These are phyloP conservation scores for Ascochyta rabiei DNA, from an alignment of 2,329 filamentous ascomycete genomes.

Conservation along the genomic window DNA sequence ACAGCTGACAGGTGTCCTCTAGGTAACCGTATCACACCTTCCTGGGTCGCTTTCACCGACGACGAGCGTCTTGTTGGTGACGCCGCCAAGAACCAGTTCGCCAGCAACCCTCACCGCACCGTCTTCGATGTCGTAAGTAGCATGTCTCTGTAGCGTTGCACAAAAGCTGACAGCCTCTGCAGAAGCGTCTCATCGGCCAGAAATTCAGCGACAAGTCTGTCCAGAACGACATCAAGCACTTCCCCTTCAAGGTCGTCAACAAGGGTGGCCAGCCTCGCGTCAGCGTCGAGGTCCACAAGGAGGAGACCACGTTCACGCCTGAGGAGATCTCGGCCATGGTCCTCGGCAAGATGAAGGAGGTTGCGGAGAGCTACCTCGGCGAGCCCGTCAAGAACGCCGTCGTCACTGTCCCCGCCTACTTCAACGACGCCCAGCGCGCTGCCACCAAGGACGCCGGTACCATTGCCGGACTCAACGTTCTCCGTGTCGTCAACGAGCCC, in stretches of 20 bases:
- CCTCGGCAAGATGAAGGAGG: constrained; percentile 72
- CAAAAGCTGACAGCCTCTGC: constrained; percentile 37
- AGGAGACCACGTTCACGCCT: constrained; percentile 75
- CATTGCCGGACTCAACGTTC: constrained; percentile 91
- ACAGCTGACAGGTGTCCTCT: constrained; percentile 31
- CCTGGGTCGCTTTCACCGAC: constrained; percentile 95
- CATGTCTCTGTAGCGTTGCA: not conserved
- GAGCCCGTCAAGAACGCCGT: constrained; percentile 87
- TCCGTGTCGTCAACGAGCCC: constrained; percentile 96
- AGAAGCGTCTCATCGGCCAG: constrained; percentile 60
- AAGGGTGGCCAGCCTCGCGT: constrained; percentile 90
- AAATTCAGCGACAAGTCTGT: constrained; percentile 68
- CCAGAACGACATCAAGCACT: constrained; percentile 95
- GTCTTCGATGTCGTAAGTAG: constrained; percentile 53
- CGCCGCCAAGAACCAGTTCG: constrained; percentile 62
- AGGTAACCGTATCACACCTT: constrained; percentile 58
- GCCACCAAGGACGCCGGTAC: constrained; percentile 93
- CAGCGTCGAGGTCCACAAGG: constrained; percentile 71
- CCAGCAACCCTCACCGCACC: constrained; percentile 57
- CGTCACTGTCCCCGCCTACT: constrained; percentile 95
- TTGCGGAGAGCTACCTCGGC: constrained; percentile 78
- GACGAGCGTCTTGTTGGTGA: constrained; percentile 97
- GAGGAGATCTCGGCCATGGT: constrained; percentile 84
- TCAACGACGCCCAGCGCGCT: constrained; percentile 98
- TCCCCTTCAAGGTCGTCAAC: constrained; percentile 92